Conservation (phyloP, 2,329 filamentous ascomycete genomes). For the Aspergillus calidoustus region DNA sequence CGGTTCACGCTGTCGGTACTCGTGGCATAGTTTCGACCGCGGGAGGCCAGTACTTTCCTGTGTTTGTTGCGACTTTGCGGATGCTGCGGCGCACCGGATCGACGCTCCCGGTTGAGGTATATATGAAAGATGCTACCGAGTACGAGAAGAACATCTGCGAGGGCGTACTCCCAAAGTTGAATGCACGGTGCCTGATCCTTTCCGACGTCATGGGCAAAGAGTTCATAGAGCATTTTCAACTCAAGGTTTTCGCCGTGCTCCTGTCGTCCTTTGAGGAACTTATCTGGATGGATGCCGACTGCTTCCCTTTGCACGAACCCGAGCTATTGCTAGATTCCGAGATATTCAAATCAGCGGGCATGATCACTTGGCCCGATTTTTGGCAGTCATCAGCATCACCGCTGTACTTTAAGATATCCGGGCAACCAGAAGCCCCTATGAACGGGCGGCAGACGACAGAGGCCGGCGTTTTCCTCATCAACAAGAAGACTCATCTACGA, state of each 20-base stretch:
- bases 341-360: slow-evolving; percentile 56
- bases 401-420: slow-evolving; percentile 48
- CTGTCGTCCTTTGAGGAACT: slow-evolving; percentile 64
- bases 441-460: slow-evolving; percentile 42
- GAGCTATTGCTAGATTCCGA: slow-evolving; percentile 55
- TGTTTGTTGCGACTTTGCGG: slow-evolving; percentile 55
- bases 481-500: slow-evolving; percentile 41
- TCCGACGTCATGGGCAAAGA: slow-evolving; percentile 46
- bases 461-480: slow-evolving; percentile 42
- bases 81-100: slow-evolving; percentile 59
- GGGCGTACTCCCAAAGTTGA: slow-evolving; percentile 44
- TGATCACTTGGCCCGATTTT: slow-evolving; percentile 62
- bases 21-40: slow-evolving; percentile 58
- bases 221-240: slow-evolving; percentile 55
- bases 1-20: slow-evolving; percentile 43
- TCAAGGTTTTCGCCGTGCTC: slow-evolving; percentile 62
- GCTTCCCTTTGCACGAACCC: slow-evolving; percentile 56
- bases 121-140: slow-evolving; percentile 44
- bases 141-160: slow-evolving; percentile 48
- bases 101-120: slow-evolving; percentile 54
- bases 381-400: slow-evolving; percentile 51
- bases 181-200: slow-evolving; percentile 49
- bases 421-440: slow-evolving; percentile 38
- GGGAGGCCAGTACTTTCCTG: slow-evolving; percentile 53
- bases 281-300: slow-evolving; percentile 63